These are phyloP conservation scores for Filobasidium floriforme DNA, from an alignment of 768 basidiomycete genomes.

Conservation along the genomic window DNA sequence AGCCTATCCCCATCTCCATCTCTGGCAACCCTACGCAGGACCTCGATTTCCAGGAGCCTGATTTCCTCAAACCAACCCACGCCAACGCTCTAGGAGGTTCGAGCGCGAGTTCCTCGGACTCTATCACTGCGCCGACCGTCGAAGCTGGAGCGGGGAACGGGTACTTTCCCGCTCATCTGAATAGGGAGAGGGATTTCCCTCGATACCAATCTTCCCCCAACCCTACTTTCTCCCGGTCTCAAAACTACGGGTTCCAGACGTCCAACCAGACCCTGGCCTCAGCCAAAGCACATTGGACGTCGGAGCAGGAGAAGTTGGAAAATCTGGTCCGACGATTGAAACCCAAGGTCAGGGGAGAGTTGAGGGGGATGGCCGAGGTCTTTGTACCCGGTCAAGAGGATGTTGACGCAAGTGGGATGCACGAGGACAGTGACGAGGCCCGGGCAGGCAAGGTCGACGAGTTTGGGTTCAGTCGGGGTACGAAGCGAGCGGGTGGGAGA, in stretches of 20 bases:
- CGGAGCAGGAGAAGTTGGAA: neutral
- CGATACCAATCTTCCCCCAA: too few relatives aligned
- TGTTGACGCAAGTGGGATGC: neutral
- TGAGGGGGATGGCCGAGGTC: conserved; percentile 1
- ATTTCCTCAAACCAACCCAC: neutral
- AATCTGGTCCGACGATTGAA: neutral
- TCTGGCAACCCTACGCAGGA: neutral
- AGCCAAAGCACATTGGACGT: neutral
- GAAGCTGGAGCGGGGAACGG: too few relatives aligned
- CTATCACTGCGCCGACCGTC: too few relatives aligned
- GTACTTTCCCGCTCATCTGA: too few relatives aligned
- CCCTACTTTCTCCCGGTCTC: neutral
- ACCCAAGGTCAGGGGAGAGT: neutral
- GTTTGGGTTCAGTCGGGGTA: too few relatives aligned
- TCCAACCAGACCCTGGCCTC: neutral
- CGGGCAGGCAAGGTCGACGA: neutral
- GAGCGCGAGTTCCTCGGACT: neutral
- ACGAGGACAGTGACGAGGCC: neutral
- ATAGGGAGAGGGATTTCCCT: too few relatives aligned
- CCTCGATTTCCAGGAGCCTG: neutral
- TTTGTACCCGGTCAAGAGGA: neutral
- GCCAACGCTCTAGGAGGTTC: neutral
- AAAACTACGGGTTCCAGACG: neutral
- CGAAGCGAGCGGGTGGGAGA: neutral
- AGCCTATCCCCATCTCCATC: neutral